Base-by-base conservation (phyloP, 106 monocot species). In the Allium fistulosum region DNA sequence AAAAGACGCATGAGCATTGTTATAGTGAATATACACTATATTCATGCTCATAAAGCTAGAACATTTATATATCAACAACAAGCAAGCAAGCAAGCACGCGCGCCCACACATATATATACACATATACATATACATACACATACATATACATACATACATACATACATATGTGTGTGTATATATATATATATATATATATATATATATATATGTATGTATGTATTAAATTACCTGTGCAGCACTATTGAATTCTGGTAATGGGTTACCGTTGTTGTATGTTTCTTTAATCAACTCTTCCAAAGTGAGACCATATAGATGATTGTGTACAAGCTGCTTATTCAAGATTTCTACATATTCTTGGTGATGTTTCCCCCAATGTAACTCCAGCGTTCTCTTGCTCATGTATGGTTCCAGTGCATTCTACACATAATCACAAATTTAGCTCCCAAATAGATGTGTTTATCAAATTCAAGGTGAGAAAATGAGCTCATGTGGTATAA, bases 211-310 rank as follows among this genome's bases (percentile, higher is more conserved):
- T n/a, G n/a, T n/a, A n/a, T n/a, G n/a, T n/a, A n/a, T n/a, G n/a
- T 63, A 9, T 27, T 1, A 51, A 61, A 72, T 16, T 28, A 95
- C 96, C 86, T 86, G 78, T 49, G 96, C 85, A 56, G 96, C 85
- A 77, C 89, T 83, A 63, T 97, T 97, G 69, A 86, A 97, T 63
- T 92, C 96, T 76, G 85, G 86, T 62, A 92, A 80, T 62, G 96
- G 96, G 58, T 88, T 97, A 64, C 96, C 96, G 69, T 97, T 97
- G 79, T 97, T 92, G 78, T 92, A 97, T 0, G 88, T 80, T 49
- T 63, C 71, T 84, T 84, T 92, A 50, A 97, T 76, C 46, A 92
- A 75, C 70, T 97, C 96, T 72, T 89, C 92, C 76, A 97, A 68
- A 11, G 88, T 97, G 74, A 77, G 62, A 13, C 96, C 88, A 84